phyloP scores from a whole-genome alignment of 2,329 filamentous ascomycete species.

The Xylaria sp. region DNA sequence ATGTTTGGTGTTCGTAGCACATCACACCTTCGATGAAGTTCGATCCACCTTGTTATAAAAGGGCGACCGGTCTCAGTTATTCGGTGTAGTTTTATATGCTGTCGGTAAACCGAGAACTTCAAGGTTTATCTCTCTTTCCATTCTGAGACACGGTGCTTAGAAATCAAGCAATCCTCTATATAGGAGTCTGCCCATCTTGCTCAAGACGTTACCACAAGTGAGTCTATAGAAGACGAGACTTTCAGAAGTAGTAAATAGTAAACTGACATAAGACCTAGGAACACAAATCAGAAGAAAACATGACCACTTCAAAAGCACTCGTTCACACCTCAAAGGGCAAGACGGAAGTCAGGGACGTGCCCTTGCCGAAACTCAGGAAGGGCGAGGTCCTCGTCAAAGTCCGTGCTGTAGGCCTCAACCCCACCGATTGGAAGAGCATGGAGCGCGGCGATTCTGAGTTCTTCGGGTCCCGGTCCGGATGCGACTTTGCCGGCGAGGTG shows the following conservation, averaged over 20 bases:
- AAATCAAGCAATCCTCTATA: background rate
- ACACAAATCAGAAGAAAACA: constrained; percentile 10
- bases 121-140: background rate
- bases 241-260: background rate
- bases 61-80: background rate
- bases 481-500: constrained; percentile 61
- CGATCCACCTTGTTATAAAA: background rate
- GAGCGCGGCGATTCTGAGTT: constrained; percentile 27
- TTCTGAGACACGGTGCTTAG: background rate
- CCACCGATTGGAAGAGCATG: constrained; percentile 52
- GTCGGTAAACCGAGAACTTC: background rate
- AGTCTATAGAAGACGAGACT: background rate
- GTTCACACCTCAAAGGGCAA: constrained; percentile 37
- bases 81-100: background rate
- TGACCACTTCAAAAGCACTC: constrained; percentile 41
- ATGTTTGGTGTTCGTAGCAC: background rate
- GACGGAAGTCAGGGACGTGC: constrained; percentile 43
- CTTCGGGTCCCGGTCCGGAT: constrained; percentile 50
- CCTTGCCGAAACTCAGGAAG: constrained; percentile 39
- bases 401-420: constrained; percentile 52
- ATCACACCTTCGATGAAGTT: background rate
- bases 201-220: background rate
- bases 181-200: background rate
- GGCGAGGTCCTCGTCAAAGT: constrained; percentile 51
- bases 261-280: background rate